Base-by-base conservation (phyloP, 306 rosid genomes). In the Mimosa bimucronata region DNA sequence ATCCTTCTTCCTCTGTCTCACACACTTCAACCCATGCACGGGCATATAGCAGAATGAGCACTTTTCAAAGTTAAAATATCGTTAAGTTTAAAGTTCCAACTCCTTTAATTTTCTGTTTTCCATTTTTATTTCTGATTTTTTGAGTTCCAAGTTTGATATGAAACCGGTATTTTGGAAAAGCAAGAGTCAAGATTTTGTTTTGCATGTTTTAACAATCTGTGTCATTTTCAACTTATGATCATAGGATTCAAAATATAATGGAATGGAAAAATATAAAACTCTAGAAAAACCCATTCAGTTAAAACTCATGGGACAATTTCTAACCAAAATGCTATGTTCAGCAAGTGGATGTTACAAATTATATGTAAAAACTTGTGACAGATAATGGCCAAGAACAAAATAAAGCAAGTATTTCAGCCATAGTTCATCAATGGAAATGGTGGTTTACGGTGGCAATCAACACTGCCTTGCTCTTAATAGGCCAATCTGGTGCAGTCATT, bases 401-500 rank as follows among this genome's bases (percentile, higher is more conserved):
- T 34, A 42, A 3, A 76, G 57, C 44, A 28, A 45, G 71, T 76
- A 42, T 18, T 61, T 42, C 30, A 26, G 45, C 9, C 42, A 58
- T 50, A 38, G 57, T 84, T 41, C 44, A 77, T 71, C 75, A 73
- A 62, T 89, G 90, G 88, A 88, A 86, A 73, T 89, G 94, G 97
- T 86, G 92, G 91, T 53, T 83, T 82, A 61, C 90, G 80, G 88
- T 90, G 80, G 80, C 77, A n/a, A 28, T 86, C 73, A 90, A 88
- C 88, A 75, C 85, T 40, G n/a, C 68, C 61, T 82, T 87, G 73
- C 91, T 92, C 79, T 11, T 92, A 37, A 85, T 81, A 13, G 97
- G 93, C 42, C 97, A 92, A 79, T 75, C 94, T 61, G 90, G 88
- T 71, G 89, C 97, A n/a, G 87, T 87, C 25, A 70, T 92, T 66